phyloP scores from a whole-genome alignment of 805 yeast genomes.

The Yarrowia divulgata region DNA sequence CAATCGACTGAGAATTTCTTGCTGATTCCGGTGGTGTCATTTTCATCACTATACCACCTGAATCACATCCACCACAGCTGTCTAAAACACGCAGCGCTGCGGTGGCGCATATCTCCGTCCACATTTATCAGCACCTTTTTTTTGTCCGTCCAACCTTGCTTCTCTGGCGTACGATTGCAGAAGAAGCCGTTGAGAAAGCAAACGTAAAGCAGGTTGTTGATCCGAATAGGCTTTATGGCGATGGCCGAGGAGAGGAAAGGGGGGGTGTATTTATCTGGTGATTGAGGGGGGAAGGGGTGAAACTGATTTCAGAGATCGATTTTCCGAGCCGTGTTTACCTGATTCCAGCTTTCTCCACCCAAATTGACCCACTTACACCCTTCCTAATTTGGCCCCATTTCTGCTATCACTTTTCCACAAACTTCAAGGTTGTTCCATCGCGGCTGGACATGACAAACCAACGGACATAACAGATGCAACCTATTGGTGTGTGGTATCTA shows the following conservation, averaged over 20 bases:
- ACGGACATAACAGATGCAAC: constrained; percentile 8
- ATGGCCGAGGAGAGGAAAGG: not conserved
- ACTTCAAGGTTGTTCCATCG: constrained; percentile 2
- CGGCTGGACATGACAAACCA: not conserved
- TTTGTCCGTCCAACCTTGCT: constrained; percentile 13
- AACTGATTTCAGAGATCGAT: not conserved
- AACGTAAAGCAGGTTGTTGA: not conserved
- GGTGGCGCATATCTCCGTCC: constrained; percentile 1
- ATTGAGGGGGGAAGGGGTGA: not conserved
- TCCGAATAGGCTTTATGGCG: constrained; percentile 9
- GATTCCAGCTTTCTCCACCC: not conserved
- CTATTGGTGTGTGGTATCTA: too few species aligned
- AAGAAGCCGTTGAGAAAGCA: not conserved
- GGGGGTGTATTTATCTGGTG: not conserved
- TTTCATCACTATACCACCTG: too few species aligned
- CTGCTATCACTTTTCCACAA: not conserved
- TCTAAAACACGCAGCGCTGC: too few species aligned
- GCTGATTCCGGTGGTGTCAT: too few species aligned
- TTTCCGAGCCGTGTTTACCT: not conserved
- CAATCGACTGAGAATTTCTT: too few species aligned
- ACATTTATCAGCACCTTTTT: constrained; percentile 15
- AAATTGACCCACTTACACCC: not conserved
- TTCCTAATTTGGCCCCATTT: not conserved
- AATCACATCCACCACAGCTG: not conserved
- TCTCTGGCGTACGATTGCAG: not conserved